These are phyloP conservation scores for Suillus tomentosus DNA, from an alignment of 768 basidiomycete genomes.

Conservation along the genomic window DNA sequence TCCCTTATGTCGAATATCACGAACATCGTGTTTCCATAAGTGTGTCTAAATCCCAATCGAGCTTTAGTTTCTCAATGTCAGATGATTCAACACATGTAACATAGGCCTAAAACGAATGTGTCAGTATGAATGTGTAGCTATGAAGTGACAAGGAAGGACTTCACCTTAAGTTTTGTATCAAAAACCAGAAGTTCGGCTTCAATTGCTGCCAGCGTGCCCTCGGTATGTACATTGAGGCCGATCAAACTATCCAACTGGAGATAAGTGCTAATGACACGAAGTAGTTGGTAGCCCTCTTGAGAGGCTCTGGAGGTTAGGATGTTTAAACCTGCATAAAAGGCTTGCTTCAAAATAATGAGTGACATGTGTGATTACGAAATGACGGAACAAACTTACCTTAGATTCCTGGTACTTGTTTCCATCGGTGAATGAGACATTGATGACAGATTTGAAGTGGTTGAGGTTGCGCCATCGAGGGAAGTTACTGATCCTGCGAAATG, in stretches of 20 bases:
- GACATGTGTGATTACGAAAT: constrained; percentile 1
- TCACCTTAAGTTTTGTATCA: constrained; percentile 24
- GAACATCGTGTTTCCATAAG: constrained; percentile 33
- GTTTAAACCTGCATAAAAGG: not conserved
- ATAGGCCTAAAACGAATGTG: constrained; percentile 6
- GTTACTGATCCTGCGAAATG: constrained; percentile 24
- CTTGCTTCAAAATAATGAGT: constrained; percentile 4
- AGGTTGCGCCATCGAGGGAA: constrained; percentile 39
- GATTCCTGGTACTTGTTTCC: constrained; percentile 38
- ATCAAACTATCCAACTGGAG: constrained; percentile 33
- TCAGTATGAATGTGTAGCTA: not conserved
- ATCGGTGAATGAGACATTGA: constrained; percentile 34
- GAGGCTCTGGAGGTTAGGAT: not conserved
- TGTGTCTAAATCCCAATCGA: constrained; percentile 39
- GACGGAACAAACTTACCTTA: constrained; percentile 27
- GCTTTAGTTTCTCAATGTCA: constrained; percentile 19
- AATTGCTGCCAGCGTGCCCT: constrained; percentile 26
- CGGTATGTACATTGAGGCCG: constrained; percentile 35
- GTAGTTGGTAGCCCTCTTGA: constrained; percentile 26
- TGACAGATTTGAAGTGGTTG: constrained; percentile 32
- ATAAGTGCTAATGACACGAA: constrained; percentile 33
- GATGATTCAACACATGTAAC: not conserved
- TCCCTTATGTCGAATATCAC: constrained; percentile 37
- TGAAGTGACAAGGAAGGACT: constrained; percentile 8
- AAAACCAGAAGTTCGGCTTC: constrained; percentile 22